Base-by-base conservation (phyloP, 306 rosid species). In the Pterocarpus santalinus region DNA sequence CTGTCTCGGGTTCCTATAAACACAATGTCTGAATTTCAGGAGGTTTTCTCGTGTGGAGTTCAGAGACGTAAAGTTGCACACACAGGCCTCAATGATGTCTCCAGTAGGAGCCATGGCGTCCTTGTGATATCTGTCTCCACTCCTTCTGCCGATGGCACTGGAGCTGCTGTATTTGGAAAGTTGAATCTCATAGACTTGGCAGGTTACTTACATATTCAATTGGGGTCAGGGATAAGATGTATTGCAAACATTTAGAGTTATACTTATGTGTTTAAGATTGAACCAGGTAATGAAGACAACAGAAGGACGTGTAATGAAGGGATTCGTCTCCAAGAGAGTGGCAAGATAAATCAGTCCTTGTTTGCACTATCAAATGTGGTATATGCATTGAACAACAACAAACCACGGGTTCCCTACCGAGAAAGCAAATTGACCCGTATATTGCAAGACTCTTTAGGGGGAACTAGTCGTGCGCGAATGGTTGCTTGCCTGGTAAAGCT, bases 351-450 rank as follows among this genome's bases (percentile, higher is more conserved):
- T 80, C 99, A 93, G 69, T 95, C 99, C 22, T 86, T 95, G 82
- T 91, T 95, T 76, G 95, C 97, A 6, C 78, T 95, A 72, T 93
- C 99, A 33, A 93, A 95, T 92, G 99, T 95, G 84, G 91, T 95
- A 46, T 88, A 82, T 79, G 99, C 99, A 57, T 87, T 95, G 84
- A 95, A 95, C 89, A 93, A 90, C 81, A 86, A 90, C 84, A 90
- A 87, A 66, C 67, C 82, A 17, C 87, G 97, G 71, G 83, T 93
- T 11, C 98, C 98, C 13, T 95, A 95, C 67, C 65, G 99, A 81
- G 98, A 95, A 84, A 93, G 94, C 90, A 95, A 95, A 84, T 87
- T 95, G 88, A 95, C 99, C 66, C 94, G 99, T 7, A 95, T 95
- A 83, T 85, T 93, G 83, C 98, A 93, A 69, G 98, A 91, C 78